phyloP scores from a whole-genome alignment of 2,329 filamentous ascomycete species.

The Trichoderma afroharzianum region DNA sequence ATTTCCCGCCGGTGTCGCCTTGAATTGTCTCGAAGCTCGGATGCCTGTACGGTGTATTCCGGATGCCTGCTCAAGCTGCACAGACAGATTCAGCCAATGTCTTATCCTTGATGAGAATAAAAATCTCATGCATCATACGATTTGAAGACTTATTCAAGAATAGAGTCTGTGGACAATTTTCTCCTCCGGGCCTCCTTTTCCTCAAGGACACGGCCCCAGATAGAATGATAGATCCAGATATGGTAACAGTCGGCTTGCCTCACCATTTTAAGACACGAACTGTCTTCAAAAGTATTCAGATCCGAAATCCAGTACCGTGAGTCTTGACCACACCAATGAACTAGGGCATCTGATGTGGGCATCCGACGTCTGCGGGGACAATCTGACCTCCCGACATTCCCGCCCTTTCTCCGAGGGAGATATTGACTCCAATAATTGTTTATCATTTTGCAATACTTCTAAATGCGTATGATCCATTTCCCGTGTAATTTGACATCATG shows the following conservation, averaged over 20 bases:
- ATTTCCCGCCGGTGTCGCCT: constrained; percentile 13
- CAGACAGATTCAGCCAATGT: background rate
- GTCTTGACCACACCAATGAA: background rate
- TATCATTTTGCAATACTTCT: background rate
- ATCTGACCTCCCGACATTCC: background rate
- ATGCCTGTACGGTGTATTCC: background rate
- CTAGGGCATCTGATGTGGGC: background rate
- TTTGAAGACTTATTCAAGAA: background rate
- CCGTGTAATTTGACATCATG: background rate
- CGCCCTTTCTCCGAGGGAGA: background rate
- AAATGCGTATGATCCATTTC: background rate
- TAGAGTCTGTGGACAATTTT: background rate
- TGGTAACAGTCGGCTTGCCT: background rate
- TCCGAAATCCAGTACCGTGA: too few relatives aligned
- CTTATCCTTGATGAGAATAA: background rate
- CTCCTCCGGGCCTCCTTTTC: background rate
- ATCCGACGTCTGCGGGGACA: background rate
- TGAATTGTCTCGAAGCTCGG: background rate
- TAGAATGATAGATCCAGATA: background rate
- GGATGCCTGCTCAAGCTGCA: background rate
- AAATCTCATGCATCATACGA: background rate
- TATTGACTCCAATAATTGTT: background rate
- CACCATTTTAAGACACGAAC: background rate
- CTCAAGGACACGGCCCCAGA: background rate
- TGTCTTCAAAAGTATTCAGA: background rate